Base-by-base conservation (phyloP, 1,139 yeast genomes). In the Scheffersomyces quercinus region DNA sequence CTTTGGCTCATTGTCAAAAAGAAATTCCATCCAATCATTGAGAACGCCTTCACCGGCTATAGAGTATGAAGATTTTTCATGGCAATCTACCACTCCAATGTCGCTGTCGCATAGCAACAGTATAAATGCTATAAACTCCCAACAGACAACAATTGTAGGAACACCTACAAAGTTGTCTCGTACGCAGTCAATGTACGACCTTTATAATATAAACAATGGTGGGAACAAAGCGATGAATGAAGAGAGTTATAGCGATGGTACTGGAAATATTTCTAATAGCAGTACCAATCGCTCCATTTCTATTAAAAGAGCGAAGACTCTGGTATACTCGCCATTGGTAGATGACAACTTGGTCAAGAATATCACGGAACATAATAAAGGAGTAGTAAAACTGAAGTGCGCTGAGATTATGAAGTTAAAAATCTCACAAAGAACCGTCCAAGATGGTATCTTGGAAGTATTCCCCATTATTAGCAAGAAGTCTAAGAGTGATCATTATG, bases 11-110 rank as follows among this genome's bases (percentile, higher is more conserved):
- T 48, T 63, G 38, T 51, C 64, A 9, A 66, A 67, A 38, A 53
- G 66, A 38, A 53, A 56, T 30, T 65, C 73, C 1, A 48, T 65
- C 4, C 70, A 68, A 33, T 63, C 55, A 45, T 30, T 69, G 43
- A 56, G 75, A 42, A 65, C 77, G 0, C 81, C 81, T 3, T 75
- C 81, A 1, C 81, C 82, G 0, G 73, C 70, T 1, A 42, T 67
- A 8, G 82, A 77, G 50, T 58, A 61, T 42, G 81, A 76, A 14
- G 81, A 75, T 28, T 73, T 62, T 48, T 62, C 63, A 15, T 70
- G 77, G 73, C 52, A 44, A 8, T 29, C 31, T 11, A 13, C 43
- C 4, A 40, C 12, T 5, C 35, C 35, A 10, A 31, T 31, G 35
- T 31, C 35, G 24, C 15, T 31, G 10, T 11, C 35, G 5, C 15